Conservation (phyloP, 306 rosid genomes). For the Corylus americana region DNA sequence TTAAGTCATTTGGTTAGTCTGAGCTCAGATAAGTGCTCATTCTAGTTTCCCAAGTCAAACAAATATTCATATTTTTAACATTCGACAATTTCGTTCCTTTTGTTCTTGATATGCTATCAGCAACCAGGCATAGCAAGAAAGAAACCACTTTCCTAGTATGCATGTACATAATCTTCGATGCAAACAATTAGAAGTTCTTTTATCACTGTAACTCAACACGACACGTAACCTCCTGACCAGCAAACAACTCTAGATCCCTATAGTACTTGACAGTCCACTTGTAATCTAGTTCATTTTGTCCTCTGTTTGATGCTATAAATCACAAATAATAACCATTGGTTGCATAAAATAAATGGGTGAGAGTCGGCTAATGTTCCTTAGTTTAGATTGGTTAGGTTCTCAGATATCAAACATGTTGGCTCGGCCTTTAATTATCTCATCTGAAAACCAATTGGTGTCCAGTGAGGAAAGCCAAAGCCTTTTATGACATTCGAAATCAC, state of each 20-base stretch:
- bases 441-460: too few species aligned
- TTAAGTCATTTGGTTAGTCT: not conserved
- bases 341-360: not conserved
- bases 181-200: not conserved
- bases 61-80: not conserved
- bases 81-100: not conserved
- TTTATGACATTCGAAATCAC: too few species aligned
- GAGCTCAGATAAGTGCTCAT: not conserved
- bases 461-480: too few species aligned
- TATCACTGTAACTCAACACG: not conserved
- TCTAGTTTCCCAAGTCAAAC: not conserved
- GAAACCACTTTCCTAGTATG: not conserved
- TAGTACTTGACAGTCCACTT: not conserved
- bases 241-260: not conserved
- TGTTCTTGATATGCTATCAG: not conserved
- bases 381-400: not conserved
- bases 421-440: too few species aligned
- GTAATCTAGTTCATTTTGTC: not conserved
- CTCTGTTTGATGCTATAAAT: not conserved
- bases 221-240: not conserved
- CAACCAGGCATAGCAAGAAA: not conserved
- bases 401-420: not conserved
- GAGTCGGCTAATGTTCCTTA: not conserved
- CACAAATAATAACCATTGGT: not conserved
- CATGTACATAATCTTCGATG: not conserved